Evolutionary conservation across 495 filamentous ascomycete species (phyloP), one percentile per base, ranked within the genome.

Genomic region (Sporormia fimetaria): DNA sequence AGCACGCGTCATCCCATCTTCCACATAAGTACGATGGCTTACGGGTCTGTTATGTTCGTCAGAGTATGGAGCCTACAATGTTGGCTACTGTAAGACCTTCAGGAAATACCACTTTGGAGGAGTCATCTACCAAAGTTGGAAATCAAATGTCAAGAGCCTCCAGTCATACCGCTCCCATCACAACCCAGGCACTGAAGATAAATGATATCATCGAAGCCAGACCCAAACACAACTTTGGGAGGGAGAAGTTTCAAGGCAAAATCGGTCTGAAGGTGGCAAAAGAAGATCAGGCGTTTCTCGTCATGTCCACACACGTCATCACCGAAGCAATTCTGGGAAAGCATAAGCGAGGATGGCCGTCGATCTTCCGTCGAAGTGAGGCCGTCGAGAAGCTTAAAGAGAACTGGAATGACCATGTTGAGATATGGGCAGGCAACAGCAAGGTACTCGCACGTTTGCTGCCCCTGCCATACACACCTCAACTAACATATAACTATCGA

Each of bases 141-240:
- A 18, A n/a, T n/a, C n/a, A n/a, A n/a, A n/a, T n/a, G n/a, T n/a
- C n/a, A n/a, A n/a, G n/a, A n/a, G n/a, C n/a, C n/a, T n/a, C n/a
- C n/a, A n/a, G n/a, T n/a, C n/a, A n/a, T n/a, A n/a, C n/a, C n/a
- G n/a, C n/a, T n/a, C n/a, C n/a, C n/a, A n/a, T n/a, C n/a, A n/a
- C 38, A 12, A 9, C 25, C 9, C 42, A 36, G 23, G 11, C 42
- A 6, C 28, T 38, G 15, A 34, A 37, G 12, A 12, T 46, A 2
- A 46, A 46, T 12, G 42, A 46, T 24, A 33, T 39, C 28, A 46
- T 46, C 22, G 42, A 46, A 33, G 42, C 42, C 2, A 33, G 35
- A 4, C 14, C 35, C 1, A 46, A 39, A 14, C 34, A 26, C 23
- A 16, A 18, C 2, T 21, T 20, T 4, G 26, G 18, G 12, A 37